Evolutionary conservation across 2,329 filamentous ascomycete genomes (phyloP), one percentile per base, ranked within the genome.

Genomic region (Diaporthe aspalathi): DNA sequence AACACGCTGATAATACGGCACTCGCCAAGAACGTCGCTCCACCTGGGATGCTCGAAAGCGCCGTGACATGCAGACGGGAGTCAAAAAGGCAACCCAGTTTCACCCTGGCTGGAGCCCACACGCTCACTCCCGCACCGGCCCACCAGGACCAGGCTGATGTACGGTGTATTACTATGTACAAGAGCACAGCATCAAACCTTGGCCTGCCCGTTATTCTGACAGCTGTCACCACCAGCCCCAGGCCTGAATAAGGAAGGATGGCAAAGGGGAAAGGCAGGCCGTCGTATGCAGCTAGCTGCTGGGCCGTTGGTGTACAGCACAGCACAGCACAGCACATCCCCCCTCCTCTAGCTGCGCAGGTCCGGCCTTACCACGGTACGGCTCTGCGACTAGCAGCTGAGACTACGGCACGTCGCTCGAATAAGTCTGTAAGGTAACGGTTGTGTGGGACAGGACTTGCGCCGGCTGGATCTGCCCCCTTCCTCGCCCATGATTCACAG

Each of bases 211-310:
- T 62, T 43, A 35, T 49, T 35, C 27, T 63, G 57, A 63, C 57
- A 49, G 43, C 57, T 63, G 57, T 63, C 43, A 63, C 35, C n/a
- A 57, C n/a, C 32, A 40, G 38, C 3, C 6, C 57, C 3, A 14
- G 16, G 24, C 38, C 22, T 14, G 54, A 24, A 60, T 22, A 12
- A 12, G 27, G 1, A 47, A 47, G 27, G 1, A 47, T 32, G 16
- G 35, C 6, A 38, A 12, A 38, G 35, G 5, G 35, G 2, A 38
- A 11, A 43, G 17, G 38, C 5, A 45, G 24, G n/a, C 40, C 57
- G 57, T 63, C 47, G 40, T 47, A 32, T 63, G 57, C 57, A 29
- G 56, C 38, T 60, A 60, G 56, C 38, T 60, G 45, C 56, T n/a
- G 56, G 17, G 16, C 54, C 22, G 56, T 5, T 29, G 22, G 20